Percentiles rank a stretch among this genome's conserved stretches.
Conservation (phyloP, 2,329 filamentous ascomycete species). For the Penicillium vulpinum region DNA sequence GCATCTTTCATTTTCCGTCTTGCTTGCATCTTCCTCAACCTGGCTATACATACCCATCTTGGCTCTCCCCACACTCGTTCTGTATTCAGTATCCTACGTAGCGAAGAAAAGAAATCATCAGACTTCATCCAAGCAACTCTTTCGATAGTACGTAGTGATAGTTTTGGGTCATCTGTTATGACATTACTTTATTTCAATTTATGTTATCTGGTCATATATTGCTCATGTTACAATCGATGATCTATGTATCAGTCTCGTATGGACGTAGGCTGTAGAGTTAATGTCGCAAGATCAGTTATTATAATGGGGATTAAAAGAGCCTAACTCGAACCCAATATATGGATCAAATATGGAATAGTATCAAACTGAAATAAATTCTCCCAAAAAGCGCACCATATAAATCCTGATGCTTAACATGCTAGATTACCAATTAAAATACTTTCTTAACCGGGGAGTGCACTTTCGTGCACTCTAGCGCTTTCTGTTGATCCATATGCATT, state of each 20-base stretch:
- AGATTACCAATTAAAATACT: neutral
- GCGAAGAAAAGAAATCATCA: neutral
- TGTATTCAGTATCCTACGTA: neutral
- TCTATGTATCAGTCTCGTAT: neutral
- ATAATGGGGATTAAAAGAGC: neutral
- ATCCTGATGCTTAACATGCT: too few species aligned
- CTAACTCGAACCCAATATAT: neutral
- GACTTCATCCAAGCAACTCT: neutral
- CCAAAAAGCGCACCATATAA: neutral
- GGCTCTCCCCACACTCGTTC: slow-evolving; percentile 1
- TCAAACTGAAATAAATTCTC: too few species aligned
- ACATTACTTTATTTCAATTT: too few species aligned
- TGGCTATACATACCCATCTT: slow-evolving; percentile 3
- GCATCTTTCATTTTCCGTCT: neutral
- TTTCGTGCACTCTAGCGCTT: neutral
- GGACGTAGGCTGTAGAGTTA: neutral
- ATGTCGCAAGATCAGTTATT: neutral
- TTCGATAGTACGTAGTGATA: neutral
- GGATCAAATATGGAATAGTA: neutral
- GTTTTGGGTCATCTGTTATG: neutral
- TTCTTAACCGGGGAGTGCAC: neutral
- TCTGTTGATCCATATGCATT: neutral
- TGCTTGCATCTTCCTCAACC: neutral
- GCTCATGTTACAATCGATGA: neutral
- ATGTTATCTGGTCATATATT: neutral